phyloP scores from a whole-genome alignment of 2,329 filamentous ascomycete genomes.

The Scedosporium aurantiacum region DNA sequence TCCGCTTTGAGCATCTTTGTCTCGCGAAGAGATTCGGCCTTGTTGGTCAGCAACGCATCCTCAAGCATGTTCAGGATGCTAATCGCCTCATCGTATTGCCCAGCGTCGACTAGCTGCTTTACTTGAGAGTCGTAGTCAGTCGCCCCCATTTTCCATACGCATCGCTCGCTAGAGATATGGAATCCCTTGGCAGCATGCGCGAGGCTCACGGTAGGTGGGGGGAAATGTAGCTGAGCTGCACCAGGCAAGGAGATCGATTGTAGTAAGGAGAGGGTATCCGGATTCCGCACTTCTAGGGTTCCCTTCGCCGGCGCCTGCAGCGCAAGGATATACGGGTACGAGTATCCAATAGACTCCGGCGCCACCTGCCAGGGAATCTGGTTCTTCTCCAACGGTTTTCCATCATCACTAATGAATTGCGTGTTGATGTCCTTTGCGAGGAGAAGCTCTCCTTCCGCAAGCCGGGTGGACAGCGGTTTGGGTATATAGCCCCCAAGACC shows the following conservation, averaged over 20 bases:
- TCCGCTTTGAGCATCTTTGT: conserved; percentile 91
- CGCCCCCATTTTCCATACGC: conserved; percentile 92
- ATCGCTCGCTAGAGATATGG: conserved; percentile 80
- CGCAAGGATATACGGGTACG: conserved; percentile 88
- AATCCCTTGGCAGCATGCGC: conserved; percentile 95
- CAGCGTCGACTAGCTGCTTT: conserved; percentile 63
- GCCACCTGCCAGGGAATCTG: conserved; percentile 88
- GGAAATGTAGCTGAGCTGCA: conserved; percentile 78
- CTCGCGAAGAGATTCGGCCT: conserved; percentile 67
- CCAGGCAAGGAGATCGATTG: conserved; percentile 76
- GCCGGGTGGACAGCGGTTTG: conserved; percentile 73
- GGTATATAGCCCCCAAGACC: conserved; percentile 86
- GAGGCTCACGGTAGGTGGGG: conserved; percentile 85
- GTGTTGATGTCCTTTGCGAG: conserved; percentile 98
- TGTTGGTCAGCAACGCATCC: conserved; percentile 78
- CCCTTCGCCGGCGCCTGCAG: conserved; percentile 77
- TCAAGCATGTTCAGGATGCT: conserved; percentile 84
- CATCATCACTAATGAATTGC: conserved; percentile 76
- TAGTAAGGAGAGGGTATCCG: conserved; percentile 78
- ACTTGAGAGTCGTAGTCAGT: conserved; percentile 87
- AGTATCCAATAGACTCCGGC: conserved; percentile 87
- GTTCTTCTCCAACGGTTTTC: conserved; percentile 68
- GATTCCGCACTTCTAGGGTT: conserved; percentile 80
- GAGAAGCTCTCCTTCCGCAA: conserved; percentile 74
- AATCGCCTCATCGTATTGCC: conserved; percentile 79